Conservation (phyloP, 192 early-diverging fungal species). For the Coemansia sp. region DNA sequence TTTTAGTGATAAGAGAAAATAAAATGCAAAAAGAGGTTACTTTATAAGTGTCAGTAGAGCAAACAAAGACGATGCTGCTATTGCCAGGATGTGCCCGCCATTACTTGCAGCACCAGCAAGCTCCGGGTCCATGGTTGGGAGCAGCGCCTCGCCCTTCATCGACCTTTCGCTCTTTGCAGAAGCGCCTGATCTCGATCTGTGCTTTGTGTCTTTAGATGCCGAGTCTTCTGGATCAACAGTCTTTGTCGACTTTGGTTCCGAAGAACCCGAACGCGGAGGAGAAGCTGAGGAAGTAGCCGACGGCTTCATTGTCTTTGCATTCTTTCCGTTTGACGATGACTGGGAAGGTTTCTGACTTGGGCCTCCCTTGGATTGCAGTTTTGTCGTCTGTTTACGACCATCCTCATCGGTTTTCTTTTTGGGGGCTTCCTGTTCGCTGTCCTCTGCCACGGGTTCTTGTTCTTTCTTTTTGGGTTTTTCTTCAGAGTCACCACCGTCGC, state of each 20-base stretch:
- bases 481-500: slow-evolving; percentile 13
- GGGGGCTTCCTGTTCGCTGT: background rate
- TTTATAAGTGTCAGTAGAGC: background rate
- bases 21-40: no score
- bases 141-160: slow-evolving; percentile 26
- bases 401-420: background rate
- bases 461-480: slow-evolving; percentile 2
- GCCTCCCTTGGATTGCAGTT: background rate
- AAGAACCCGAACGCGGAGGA: background rate
- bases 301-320: background rate
- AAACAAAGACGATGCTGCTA: background rate
- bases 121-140: slow-evolving; percentile 52
- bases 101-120: slow-evolving; percentile 22
- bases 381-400: background rate
- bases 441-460: background rate
- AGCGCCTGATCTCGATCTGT: background rate
- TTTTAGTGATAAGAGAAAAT: background rate
- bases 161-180: slow-evolving; percentile 6
- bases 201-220: background rate
- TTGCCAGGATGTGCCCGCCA: background rate
- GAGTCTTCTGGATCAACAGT: background rate
- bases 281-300: background rate
- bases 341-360: no score
- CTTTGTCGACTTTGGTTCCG: background rate
- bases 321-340: background rate